Percentiles rank a stretch among this genome's conserved stretches.
Conservation (phyloP, 2,329 filamentous ascomycete genomes). For the Colletotrichum karsti region DNA sequence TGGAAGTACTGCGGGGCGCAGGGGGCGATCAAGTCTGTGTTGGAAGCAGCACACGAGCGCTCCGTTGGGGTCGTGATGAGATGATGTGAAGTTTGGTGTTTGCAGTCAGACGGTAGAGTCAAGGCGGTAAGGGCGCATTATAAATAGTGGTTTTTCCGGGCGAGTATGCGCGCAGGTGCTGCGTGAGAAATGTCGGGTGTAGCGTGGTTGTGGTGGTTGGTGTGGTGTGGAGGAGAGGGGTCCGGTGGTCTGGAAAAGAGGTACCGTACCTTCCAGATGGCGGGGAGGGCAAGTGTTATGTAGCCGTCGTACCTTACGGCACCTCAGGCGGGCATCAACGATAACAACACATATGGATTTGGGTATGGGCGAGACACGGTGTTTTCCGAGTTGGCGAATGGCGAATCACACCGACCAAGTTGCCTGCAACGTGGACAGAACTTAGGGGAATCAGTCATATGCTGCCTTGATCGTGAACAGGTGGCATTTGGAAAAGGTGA, state of each 20-base stretch:
- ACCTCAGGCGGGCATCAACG: not conserved
- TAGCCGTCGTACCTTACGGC: not conserved
- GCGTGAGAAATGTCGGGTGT: not conserved
- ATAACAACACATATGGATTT: not conserved
- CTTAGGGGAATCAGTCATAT: not conserved
- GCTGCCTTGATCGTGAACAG: not conserved
- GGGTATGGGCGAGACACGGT: slow-evolving; percentile 4
- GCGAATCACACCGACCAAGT: not conserved
- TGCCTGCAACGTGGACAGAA: not conserved
- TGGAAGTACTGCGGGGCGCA: not conserved
- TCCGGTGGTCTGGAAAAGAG: slow-evolving; percentile 4
- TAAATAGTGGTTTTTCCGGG: slow-evolving; percentile 19
- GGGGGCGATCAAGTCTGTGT: not conserved
- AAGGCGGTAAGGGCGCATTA: slow-evolving; percentile 24
- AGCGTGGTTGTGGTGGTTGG: not conserved
- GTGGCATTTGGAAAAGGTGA: slow-evolving; percentile 12
- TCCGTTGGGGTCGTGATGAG: not conserved
- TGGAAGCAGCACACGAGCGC: not conserved
- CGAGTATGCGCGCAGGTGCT: slow-evolving; percentile 1
- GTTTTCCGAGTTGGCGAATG: not conserved
- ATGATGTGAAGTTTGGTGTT: not conserved
- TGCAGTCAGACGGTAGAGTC: not conserved
- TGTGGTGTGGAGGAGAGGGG: slow-evolving; percentile 24
- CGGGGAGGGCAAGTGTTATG: slow-evolving; percentile 3
- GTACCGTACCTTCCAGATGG: not conserved